These are phyloP conservation scores for Skeletonema tropicum DNA, from an alignment of 108 stramenopile genomes.

Conservation along the genomic window DNA sequence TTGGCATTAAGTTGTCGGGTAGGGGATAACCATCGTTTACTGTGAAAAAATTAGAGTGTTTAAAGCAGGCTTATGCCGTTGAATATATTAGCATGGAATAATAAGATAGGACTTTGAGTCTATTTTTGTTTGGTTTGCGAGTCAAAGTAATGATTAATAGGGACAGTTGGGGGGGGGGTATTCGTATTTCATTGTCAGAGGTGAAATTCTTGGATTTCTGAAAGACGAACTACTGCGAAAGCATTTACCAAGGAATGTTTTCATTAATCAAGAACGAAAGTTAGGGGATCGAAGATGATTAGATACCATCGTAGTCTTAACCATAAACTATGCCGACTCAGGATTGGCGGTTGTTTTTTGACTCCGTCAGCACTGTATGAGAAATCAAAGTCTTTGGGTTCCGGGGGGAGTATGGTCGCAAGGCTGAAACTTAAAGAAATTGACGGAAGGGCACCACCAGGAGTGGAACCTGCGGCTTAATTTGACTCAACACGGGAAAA, in stretches of 20 bases:
- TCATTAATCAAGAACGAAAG: slow-evolving; percentile 99
- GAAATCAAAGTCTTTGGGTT: slow-evolving; percentile 96
- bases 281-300: slow-evolving; percentile 99
- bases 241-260: slow-evolving; percentile 99
- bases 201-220: slow-evolving; percentile 98
- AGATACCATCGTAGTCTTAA: slow-evolving; percentile 99
- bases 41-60: slow-evolving; percentile 99
- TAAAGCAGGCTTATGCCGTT: slow-evolving; percentile 98
- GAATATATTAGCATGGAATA: slow-evolving; percentile 97
- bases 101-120: slow-evolving; percentile 95
- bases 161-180: slow-evolving; percentile 98
- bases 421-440: slow-evolving; percentile 87
- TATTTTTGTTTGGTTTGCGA: slow-evolving; percentile 99
- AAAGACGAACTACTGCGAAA: slow-evolving; percentile 99
- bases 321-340: slow-evolving; percentile 99
- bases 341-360: slow-evolving; percentile 91
- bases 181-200: slow-evolving; percentile 98
- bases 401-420: slow-evolving; percentile 77
- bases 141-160: slow-evolving; percentile 97
- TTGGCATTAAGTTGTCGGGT: slow-evolving; percentile 93
- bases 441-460: slow-evolving; percentile 74
- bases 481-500: slow-evolving; percentile 89
- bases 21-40: slow-evolving; percentile 92
- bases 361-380: slow-evolving; percentile 94
- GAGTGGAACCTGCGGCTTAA: slow-evolving; percentile 50